Conservation (phyloP, 169 alveolate genomes). For the Plasmodium inui region DNA sequence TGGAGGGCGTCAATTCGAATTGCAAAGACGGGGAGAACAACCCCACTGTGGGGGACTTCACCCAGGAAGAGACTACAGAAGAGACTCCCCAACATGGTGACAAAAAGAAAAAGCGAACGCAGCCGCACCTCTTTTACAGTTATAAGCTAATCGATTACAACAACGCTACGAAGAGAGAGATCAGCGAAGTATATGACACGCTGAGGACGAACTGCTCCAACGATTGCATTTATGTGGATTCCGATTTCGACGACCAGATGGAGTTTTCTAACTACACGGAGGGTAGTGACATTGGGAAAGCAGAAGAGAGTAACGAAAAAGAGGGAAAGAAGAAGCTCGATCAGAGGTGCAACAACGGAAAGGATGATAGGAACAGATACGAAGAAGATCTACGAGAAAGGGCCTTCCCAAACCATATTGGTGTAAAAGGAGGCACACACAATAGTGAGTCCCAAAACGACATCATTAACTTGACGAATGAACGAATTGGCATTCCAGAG, state of each 20-base stretch:
- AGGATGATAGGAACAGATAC: no score
- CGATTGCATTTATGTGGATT: constrained; percentile 42
- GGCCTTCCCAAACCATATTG: constrained; percentile 2
- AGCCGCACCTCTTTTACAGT: constrained; percentile 68
- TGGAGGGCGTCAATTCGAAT: not conserved
- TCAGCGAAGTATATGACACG: constrained; percentile 50
- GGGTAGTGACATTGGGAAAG: not conserved
- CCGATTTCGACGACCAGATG: constrained; percentile 46
- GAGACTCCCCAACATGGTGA: no score
- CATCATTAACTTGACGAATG: constrained; percentile 78
- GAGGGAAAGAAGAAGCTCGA: not conserved
- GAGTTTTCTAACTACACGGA: constrained; percentile 28
- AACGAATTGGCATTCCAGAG: constrained; percentile 82
- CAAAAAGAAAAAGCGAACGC: not conserved
- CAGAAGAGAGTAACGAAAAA: not conserved
- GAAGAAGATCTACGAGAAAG: not conserved
- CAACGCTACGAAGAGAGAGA: constrained; percentile 38
- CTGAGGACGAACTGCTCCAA: constrained; percentile 5
- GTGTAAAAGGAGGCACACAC: not conserved
- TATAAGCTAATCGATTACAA: constrained; percentile 74
- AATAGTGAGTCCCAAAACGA: no score
- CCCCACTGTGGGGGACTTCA: not conserved
- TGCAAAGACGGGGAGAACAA: not conserved
- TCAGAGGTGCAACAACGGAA: not conserved
- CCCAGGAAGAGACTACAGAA: no score